These are phyloP conservation scores for Cryomyces antarcticus DNA, from an alignment of 495 filamentous ascomycete species.

Conservation along the genomic window DNA sequence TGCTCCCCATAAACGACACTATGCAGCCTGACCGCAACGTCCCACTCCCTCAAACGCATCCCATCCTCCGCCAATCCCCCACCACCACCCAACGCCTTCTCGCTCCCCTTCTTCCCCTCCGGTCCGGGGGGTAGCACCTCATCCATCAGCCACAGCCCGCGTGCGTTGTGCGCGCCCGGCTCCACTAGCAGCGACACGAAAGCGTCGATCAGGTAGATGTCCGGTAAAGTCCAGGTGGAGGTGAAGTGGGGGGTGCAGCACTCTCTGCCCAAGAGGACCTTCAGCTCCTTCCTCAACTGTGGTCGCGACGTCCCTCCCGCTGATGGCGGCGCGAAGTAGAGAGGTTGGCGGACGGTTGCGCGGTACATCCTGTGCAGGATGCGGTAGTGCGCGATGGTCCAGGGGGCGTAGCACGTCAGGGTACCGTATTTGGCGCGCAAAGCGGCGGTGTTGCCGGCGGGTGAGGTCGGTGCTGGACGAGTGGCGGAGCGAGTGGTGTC, in stretches of 20 bases:
- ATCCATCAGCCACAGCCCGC: too few species aligned
- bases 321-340: constrained; percentile 3
- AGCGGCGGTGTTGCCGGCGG: not conserved
- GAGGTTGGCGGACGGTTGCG: constrained; percentile 5
- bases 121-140: too few species aligned
- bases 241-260: not conserved
- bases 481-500: constrained; percentile 1
- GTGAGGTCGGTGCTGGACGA: constrained; percentile 6
- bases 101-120: too few species aligned
- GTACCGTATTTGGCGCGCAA: not conserved
- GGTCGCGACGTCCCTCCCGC: too few species aligned
- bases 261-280: not conserved
- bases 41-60: too few species aligned
- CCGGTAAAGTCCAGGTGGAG: not conserved
- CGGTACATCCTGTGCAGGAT: constrained; percentile 11
- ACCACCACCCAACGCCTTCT: too few species aligned
- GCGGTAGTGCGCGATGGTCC: constrained; percentile 16
- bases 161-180: not conserved
- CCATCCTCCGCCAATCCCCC: too few species aligned
- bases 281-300: not conserved
- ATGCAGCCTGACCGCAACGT: too few species aligned
- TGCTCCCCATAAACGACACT: too few species aligned
- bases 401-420: constrained; percentile 12
- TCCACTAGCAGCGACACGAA: constrained; percentile 3
- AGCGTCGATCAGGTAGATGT: constrained; percentile 7